Base-by-base conservation (phyloP, 108 stramenopile genomes). In the Licmophora abbreviata region DNA sequence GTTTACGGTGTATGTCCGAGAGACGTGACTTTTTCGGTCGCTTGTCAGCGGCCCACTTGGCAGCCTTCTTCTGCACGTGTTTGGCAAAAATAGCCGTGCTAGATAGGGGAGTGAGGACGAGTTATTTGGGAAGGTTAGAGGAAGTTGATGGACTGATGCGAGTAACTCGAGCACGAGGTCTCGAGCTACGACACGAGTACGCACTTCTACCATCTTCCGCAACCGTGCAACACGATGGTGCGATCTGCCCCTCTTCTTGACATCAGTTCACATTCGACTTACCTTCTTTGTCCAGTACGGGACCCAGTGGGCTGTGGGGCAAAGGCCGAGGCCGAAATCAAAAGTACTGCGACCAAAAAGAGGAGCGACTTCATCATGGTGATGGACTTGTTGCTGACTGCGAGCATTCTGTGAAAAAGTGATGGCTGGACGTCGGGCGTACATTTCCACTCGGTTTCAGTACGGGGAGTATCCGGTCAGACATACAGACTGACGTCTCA, bases 41-140 rank as follows among this genome's bases (percentile, higher is more conserved):
- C 54, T 92, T 78, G 44, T 77, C 54, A 9, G 63, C 66, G 62
- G 82, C 81, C 77, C 83, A 84, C 61, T 78, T 79, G 23, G 83
- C 82, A 47, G 78, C 89, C 66, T 92, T 92, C 44, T 92, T 81
- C 29, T 81, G 77, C 29, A 64, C 82, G 60, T 92, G 83, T 56
- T 92, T 87, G 58, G 90, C 83, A 56, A 61, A 77, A 48, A 49
- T 60, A 29, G 60, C 31, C 12, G 61, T 74, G 38, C 21, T 28
- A 34, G 28, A 51, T n/a, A n/a, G n/a, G n/a, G n/a, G n/a, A n/a
- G n/a, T n/a, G 3, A 25, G 22, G 38, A 49, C 14, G 47, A 42
- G n/a, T n/a, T n/a, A n/a, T n/a, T 32, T 56, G 25, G 11, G 32
- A 27, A 35, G 29, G 0, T 44, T 12, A 33, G 43, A 23, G n/a